A percentile compares a stretch with the other conserved stretches of the same genome.
These are phyloP conservation scores for Coemansia sp. DNA, from an alignment of 192 early-diverging fungal genomes.

Conservation along the genomic window DNA sequence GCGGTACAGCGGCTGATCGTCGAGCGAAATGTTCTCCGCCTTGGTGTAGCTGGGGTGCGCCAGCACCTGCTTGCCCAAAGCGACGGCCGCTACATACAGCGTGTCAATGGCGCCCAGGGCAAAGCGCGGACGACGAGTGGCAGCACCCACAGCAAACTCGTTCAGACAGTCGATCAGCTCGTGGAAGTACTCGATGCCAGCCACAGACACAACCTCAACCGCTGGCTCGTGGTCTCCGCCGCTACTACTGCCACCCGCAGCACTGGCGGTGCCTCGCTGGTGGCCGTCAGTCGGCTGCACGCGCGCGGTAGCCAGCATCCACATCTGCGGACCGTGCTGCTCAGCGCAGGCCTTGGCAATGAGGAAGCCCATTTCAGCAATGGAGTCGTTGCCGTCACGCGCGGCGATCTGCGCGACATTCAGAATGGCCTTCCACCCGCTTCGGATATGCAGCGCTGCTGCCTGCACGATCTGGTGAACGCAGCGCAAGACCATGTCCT, in stretches of 20 bases:
- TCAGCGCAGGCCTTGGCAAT: constrained; percentile 44
- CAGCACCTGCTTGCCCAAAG: constrained; percentile 34
- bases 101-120: constrained; percentile 52
- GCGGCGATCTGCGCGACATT: constrained; percentile 67
- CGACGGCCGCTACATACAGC: constrained; percentile 21
- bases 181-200: constrained; percentile 51
- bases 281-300: not conserved
- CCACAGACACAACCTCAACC: constrained; percentile 24
- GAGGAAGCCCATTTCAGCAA: constrained; percentile 78
- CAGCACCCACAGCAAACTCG: constrained; percentile 39
- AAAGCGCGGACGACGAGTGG: constrained; percentile 30
- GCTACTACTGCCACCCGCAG: too few relatives aligned
- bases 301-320: constrained; percentile 15
- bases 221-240: not conserved
- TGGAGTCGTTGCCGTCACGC: constrained; percentile 66
- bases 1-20: constrained; percentile 65
- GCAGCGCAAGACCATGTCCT: constrained; percentile 81
- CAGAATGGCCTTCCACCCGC: constrained; percentile 79
- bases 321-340: constrained; percentile 42
- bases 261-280: not conserved
- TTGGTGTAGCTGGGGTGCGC: constrained; percentile 9
- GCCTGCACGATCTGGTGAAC: constrained; percentile 77
- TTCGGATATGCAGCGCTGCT: constrained; percentile 74
- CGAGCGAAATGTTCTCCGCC: constrained; percentile 29
- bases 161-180: constrained; percentile 51